Evolutionary conservation across 2,329 filamentous ascomycete species (phyloP), one percentile per base, ranked within the genome.

Genomic region (Cryphonectria carpinicola): DNA sequence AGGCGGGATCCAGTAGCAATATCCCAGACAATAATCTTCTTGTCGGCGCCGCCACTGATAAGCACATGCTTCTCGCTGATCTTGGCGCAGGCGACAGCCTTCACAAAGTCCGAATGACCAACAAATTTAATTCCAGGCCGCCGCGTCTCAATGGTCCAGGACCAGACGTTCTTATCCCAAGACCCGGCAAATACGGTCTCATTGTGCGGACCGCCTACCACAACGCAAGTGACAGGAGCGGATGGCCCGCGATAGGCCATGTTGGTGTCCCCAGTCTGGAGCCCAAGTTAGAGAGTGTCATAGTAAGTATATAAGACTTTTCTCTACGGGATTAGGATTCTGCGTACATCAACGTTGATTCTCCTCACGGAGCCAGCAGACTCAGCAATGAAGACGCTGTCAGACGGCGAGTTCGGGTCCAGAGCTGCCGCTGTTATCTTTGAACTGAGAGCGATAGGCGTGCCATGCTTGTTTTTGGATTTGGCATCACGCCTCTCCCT

Each of bases 151-250:
- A 91, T 82, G 76, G 93, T 86, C 92, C 94, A 98, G 43, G 92
- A 92, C 90, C 94, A 97, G 70, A 98, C 87, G 28, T 89, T 87
- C 82, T 97, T 97, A 82, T 99, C 95, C 96, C 96, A 99, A 71
- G 91, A 96, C 46, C 95, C 95, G 35, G 94, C 94, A 80, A 94
- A 98, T 14, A 98, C 78, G 1, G 86, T 92, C 66, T 80, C 81
- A 71, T 84, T 85, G 37, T 82, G 82, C 4, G 83, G 79, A 19
- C 89, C 87, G 61, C 88, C 90, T 49, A 93, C 84, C 22, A 92
- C 89, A 39, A 97, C 81, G 74, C 92, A 93, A 13, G 93, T 95
- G 13, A 97, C 84, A 1, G 96, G 96, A 4, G 93, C 92, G 62
- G 87, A 87, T 25, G 95, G 93, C 2, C 94, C 94, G 77, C 88